phyloP scores from a whole-genome alignment of 2,329 filamentous ascomycete genomes.

The Exophiala phaeomuriformis region DNA sequence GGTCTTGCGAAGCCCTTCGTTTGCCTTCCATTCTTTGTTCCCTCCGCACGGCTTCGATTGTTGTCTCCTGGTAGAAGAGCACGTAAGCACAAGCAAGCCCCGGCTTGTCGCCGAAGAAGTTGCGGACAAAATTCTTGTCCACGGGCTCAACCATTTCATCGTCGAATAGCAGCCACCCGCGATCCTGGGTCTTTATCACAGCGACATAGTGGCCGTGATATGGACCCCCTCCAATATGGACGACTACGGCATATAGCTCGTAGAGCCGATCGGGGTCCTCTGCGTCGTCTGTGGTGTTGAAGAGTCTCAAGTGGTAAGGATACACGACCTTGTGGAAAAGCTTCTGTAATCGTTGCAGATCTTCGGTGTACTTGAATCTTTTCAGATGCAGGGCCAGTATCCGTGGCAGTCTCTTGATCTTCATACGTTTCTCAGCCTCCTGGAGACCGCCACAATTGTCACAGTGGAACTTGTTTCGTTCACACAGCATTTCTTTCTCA shows the following conservation, averaged over 20 bases:
- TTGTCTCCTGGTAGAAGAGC: slow-evolving; percentile 93
- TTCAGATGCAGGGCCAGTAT: slow-evolving; percentile 90
- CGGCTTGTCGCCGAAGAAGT: slow-evolving; percentile 91
- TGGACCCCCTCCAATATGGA: slow-evolving; percentile 92
- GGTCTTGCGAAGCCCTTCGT: slow-evolving; percentile 44
- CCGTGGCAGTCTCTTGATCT: slow-evolving; percentile 88
- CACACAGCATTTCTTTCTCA: slow-evolving; percentile 95
- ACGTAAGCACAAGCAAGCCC: slow-evolving; percentile 94
- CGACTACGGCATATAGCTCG: slow-evolving; percentile 92
- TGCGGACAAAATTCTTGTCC: slow-evolving; percentile 89
- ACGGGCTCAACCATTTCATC: slow-evolving; percentile 98
- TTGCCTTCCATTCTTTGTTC: slow-evolving; percentile 77
- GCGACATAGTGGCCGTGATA: slow-evolving; percentile 98
- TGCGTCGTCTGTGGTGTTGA: slow-evolving; percentile 94
- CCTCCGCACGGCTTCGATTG: slow-evolving; percentile 57
- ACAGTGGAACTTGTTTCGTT: slow-evolving; percentile 98
- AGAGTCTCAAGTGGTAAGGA: slow-evolving; percentile 89
- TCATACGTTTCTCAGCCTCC: slow-evolving; percentile 98
- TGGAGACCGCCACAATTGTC: slow-evolving; percentile 94
- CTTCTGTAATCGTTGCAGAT: slow-evolving; percentile 87
- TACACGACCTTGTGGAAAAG: slow-evolving; percentile 96
- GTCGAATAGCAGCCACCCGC: slow-evolving; percentile 93
- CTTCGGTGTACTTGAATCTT: slow-evolving; percentile 96
- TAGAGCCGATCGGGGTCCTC: slow-evolving; percentile 90
- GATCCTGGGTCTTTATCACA: slow-evolving; percentile 93